Evolutionary conservation across 768 basidiomycete genomes (phyloP).

Genomic region (Phylloporus rhodoxanthus): DNA sequence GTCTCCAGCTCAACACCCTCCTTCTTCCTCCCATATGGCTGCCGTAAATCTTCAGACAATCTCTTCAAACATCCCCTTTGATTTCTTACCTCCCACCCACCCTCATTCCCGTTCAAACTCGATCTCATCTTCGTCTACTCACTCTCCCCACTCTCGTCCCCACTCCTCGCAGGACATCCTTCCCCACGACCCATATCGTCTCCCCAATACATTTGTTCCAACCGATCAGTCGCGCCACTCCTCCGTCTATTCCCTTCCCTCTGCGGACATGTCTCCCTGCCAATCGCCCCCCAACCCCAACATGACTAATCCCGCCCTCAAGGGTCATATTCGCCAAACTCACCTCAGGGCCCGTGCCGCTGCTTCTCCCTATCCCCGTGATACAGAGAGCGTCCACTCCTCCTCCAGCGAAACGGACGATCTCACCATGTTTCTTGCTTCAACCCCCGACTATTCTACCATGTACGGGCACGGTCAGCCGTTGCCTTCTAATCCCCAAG

Average conservation of each 20-base stretch:
- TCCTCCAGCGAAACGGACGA: slow-evolving; percentile 89
- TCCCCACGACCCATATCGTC: slow-evolving; percentile 65
- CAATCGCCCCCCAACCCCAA: slow-evolving; percentile 75
- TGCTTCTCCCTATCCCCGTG: slow-evolving; percentile 81
- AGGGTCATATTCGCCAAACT: slow-evolving; percentile 67
- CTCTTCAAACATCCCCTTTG: slow-evolving; percentile 60
- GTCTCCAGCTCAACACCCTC: slow-evolving; percentile 35
- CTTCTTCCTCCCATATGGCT: slow-evolving; percentile 47
- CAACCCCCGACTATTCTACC: slow-evolving; percentile 56
- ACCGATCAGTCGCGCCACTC: slow-evolving; percentile 42
- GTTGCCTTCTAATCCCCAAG: slow-evolving; percentile 37
- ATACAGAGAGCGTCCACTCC: slow-evolving; percentile 80
- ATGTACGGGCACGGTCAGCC: slow-evolving; percentile 49
- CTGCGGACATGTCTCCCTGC: slow-evolving; percentile 39
- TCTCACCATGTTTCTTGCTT: slow-evolving; percentile 67
- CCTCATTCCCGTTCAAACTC: slow-evolving; percentile 76
- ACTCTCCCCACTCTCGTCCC: slow-evolving; percentile 67
- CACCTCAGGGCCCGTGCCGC: slow-evolving; percentile 77
- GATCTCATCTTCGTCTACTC: slow-evolving; percentile 68
- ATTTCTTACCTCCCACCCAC: slow-evolving; percentile 58
- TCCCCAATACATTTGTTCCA: slow-evolving; percentile 47
- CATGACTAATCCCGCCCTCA: slow-evolving; percentile 68
- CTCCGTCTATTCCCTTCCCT: slow-evolving; percentile 38
- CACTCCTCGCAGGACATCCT: slow-evolving; percentile 70
- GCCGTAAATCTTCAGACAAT: slow-evolving; percentile 72